A percentile compares a stretch with the other conserved stretches of the same genome.
Evolutionary conservation across 331 rosid species (phyloP).

Genomic region (Arachis monticola): DNA sequence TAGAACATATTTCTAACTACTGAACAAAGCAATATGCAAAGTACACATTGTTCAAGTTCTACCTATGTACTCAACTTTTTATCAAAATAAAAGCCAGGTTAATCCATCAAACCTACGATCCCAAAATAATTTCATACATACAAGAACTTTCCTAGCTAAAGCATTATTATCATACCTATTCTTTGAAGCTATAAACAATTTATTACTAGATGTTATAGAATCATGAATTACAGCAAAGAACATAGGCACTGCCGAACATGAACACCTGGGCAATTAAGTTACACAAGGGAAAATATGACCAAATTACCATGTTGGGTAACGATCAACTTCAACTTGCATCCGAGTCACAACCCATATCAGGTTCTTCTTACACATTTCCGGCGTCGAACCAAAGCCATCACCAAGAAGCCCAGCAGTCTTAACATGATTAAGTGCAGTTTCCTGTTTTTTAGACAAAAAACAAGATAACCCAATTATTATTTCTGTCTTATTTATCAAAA

Average conservation of each 20-base stretch:
- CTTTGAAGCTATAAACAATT: not conserved
- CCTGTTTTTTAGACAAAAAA: constrained; percentile 55
- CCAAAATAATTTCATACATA: constrained; percentile 15
- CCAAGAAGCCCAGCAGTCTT: constrained; percentile 90
- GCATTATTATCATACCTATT: not conserved
- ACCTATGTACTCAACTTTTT: constrained; percentile 15
- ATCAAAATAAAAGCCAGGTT: constrained; percentile 15
- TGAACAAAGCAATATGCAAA: constrained; percentile 6
- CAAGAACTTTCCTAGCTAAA: not conserved
- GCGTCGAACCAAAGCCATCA: constrained; percentile 98
- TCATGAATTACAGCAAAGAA: constrained; percentile 2
- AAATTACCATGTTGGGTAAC: constrained; percentile 93
- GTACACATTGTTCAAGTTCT: not conserved
- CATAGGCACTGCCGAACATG: constrained; percentile 1
- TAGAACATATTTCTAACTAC: not conserved
- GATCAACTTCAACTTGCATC: constrained; percentile 94
- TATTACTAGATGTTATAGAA: not conserved
- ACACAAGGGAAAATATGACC: constrained; percentile 7
- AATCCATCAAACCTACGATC: constrained; percentile 21
- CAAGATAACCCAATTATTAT: not conserved
- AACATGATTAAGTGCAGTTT: constrained; percentile 97
- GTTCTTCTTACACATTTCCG: constrained; percentile 93
- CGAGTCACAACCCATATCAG: constrained; percentile 95
- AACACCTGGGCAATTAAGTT: not conserved
- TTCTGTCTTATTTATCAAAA: too few relatives aligned